Percentiles rank a stretch among this genome's conserved stretches.
Conservation (phyloP, 495 filamentous ascomycete species). For the Aeminium ludgeri region DNA sequence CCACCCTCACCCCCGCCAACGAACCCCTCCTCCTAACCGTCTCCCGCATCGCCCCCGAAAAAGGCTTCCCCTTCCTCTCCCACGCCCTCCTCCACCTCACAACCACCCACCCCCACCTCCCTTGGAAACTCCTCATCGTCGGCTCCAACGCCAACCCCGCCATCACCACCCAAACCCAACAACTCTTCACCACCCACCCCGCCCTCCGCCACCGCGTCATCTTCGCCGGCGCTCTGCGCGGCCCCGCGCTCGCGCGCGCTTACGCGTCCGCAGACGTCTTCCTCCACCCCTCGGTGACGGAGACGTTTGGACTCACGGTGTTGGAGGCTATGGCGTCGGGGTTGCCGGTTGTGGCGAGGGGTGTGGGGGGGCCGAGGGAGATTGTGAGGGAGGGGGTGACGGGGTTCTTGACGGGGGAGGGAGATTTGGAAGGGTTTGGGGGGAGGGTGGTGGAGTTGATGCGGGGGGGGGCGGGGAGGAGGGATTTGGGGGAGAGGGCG, state of each 20-base stretch:
- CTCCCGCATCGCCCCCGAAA: conserved; percentile 44
- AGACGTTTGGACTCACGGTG: conserved; percentile 49
- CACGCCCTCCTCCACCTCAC: conserved; percentile 32
- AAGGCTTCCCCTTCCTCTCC: conserved; percentile 47
- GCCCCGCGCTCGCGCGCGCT: conserved; percentile 34
- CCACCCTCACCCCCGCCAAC: conserved; percentile 35
- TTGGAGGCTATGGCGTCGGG: conserved; percentile 51
- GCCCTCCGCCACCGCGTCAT: conserved; percentile 32
- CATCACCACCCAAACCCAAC: conserved; percentile 37
- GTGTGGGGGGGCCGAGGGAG: conserved; percentile 47
- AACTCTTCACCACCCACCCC: conserved; percentile 35
- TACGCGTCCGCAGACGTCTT: conserved; percentile 47
- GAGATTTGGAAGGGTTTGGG: conserved; percentile 37
- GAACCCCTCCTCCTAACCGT: conserved; percentile 45
- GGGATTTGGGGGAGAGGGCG: conserved; percentile 26
- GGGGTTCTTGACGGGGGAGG: conserved; percentile 39
- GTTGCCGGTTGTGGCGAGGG: conserved; percentile 44
- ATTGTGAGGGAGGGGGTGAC: conserved; percentile 38
- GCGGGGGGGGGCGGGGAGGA: conserved; percentile 24
- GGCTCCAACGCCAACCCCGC: conserved; percentile 43
- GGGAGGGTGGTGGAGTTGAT: conserved; percentile 28
- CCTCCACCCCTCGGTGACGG: conserved; percentile 47
- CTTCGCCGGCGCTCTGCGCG: conserved; percentile 42
- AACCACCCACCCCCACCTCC: conserved; percentile 32
- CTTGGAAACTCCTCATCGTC: conserved; percentile 43